Evolutionary conservation across 2,329 filamentous ascomycete species (phyloP).

Genomic region (Diaporthe velutina): DNA sequence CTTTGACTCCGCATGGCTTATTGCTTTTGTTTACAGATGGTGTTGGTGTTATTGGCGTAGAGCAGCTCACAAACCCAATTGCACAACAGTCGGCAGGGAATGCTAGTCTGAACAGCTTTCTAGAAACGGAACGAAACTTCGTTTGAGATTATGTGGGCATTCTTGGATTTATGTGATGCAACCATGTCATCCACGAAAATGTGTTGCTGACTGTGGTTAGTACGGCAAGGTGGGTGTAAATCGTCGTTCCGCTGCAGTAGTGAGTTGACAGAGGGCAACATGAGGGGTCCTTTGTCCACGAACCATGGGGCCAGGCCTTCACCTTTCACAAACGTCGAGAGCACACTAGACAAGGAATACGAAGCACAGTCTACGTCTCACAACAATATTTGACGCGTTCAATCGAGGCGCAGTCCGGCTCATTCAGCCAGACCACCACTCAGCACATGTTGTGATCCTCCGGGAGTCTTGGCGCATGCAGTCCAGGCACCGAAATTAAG

Average conservation of each 20-base stretch:
- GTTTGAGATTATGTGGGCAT: not conserved
- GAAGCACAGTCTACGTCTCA: not conserved
- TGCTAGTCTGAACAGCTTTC: not conserved
- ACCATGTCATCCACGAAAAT: not conserved
- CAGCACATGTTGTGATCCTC: constrained; percentile 5
- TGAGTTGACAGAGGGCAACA: not conserved
- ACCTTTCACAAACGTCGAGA: not conserved
- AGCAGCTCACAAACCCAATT: too few species aligned
- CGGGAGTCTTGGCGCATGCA: constrained; percentile 13
- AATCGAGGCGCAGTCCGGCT: constrained; percentile 18
- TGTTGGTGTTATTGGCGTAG: not conserved
- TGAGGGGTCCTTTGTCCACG: not conserved
- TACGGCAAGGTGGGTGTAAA: not conserved
- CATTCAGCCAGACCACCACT: not conserved
- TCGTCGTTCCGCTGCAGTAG: not conserved
- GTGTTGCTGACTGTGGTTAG: not conserved
- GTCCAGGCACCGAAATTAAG: constrained; percentile 22
- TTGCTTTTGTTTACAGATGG: not conserved
- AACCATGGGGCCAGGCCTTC: not conserved
- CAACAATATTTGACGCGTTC: constrained; percentile 12
- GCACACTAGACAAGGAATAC: not conserved
- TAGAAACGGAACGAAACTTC: not conserved
- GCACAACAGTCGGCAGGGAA: not conserved
- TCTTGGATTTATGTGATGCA: not conserved
- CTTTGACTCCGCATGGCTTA: not conserved